Evolutionary conservation across 2,329 filamentous ascomycete species (phyloP), one percentile per base, ranked within the genome.

Genomic region (Pseudophaeomoniella oleicola): DNA sequence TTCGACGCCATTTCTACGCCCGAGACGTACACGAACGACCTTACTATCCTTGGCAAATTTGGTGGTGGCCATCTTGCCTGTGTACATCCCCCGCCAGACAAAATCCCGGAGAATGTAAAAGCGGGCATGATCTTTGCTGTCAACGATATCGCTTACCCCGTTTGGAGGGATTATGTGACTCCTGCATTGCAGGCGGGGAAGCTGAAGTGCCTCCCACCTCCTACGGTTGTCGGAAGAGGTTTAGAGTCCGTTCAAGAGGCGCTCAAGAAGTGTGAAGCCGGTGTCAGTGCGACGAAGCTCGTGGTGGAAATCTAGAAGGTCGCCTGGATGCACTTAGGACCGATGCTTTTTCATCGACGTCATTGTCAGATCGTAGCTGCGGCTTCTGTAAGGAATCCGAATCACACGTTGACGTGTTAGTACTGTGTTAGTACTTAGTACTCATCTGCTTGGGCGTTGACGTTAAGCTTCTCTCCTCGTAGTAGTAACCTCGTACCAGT

Each of bases 261-360:
- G 5, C 39, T 60, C 6, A 52, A 59, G 38, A 53, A 46, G 42
- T 49, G 51, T 37, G 57, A 52, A 44, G 49, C 46, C 31, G 60
- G 59, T 17, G 58, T 63, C 6, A 55, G 50, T 40, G 59, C 56
- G 9, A 48, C 45, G 40, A 63, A 63, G 44, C 42, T 63, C 5
- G 57, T 60, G 6, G 51, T 62, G 11, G 42, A 44, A 36, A 40
- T 50, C 34, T 41, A 41, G 15, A 19, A 37, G 34, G 32, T 32
- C 19, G 16, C 36, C 18, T n/a, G 32, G 32, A 14, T 37, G n/a
- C n/a, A n/a, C n/a, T n/a, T n/a, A n/a, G n/a, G n/a, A n/a, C n/a
- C n/a, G n/a, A n/a, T n/a, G n/a, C n/a, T n/a, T n/a, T n/a, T n/a
- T n/a, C n/a, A n/a, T n/a, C n/a, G n/a, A n/a, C n/a, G n/a, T n/a